phyloP scores from a whole-genome alignment of 345 rosid genomes.

The Hibiscus mutabilis region DNA sequence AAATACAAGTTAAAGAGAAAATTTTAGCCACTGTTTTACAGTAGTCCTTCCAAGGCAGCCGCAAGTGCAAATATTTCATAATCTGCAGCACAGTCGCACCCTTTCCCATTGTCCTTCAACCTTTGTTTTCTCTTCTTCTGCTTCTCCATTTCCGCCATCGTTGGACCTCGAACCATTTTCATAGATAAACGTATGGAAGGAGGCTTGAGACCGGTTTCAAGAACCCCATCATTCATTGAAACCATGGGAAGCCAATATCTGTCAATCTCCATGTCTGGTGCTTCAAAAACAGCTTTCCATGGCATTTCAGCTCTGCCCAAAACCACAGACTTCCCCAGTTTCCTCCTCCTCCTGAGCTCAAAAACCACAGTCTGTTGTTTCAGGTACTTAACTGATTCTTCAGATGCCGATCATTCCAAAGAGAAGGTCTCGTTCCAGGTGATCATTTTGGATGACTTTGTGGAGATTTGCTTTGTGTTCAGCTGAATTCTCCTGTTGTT shows the following conservation, averaged over 20 bases:
- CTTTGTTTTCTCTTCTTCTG: conserved; percentile 6
- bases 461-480: conserved; percentile 39
- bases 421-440: conserved; percentile 58
- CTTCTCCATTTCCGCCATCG: conserved; percentile 4
- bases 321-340: conserved; percentile 39
- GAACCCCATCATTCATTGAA: conserved; percentile 10
- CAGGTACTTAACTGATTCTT: conserved; percentile 37
- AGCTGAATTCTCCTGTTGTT: conserved; percentile 42
- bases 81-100: conserved; percentile 17
- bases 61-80: conserved; percentile 38
- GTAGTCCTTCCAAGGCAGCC: conserved; percentile 41
- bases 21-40: not conserved
- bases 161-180: conserved; percentile 19
- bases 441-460: conserved; percentile 28
- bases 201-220: conserved; percentile 28
- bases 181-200: conserved; percentile 37
- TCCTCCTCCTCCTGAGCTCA: conserved; percentile 58
- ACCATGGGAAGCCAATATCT: conserved; percentile 33
- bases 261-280: conserved; percentile 43
- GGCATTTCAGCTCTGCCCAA: conserved; percentile 57
- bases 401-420: conserved; percentile 46
- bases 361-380: conserved; percentile 45
- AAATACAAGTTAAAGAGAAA: too few relatives aligned
- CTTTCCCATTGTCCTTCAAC: conserved; percentile 12
- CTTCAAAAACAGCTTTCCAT: conserved; percentile 41